Conservation (phyloP, 441 rosid genomes). For the Erodium trifolium region DNA sequence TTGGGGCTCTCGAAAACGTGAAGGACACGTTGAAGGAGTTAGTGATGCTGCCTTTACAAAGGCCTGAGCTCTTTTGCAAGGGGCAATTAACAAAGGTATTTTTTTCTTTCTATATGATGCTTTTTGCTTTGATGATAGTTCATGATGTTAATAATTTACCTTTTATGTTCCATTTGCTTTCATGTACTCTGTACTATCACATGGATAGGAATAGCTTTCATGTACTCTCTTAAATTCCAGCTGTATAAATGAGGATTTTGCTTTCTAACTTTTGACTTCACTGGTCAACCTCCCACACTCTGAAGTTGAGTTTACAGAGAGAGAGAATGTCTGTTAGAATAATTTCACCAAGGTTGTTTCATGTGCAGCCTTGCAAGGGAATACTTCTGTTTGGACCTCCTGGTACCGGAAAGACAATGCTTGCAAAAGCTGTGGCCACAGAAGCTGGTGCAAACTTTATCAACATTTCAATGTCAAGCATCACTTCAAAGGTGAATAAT, state of each 20-base stretch:
- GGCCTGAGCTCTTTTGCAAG: slow-evolving; percentile 96
- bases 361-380: slow-evolving; percentile 82
- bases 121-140: not conserved
- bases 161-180: not conserved
- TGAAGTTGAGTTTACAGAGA: not conserved
- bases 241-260: not conserved
- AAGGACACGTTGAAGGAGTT: slow-evolving; percentile 96
- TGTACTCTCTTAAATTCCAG: not conserved
- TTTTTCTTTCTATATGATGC: not conserved
- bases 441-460: slow-evolving; percentile 52
- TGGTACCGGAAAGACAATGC: slow-evolving; percentile 99
- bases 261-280: slow-evolving; percentile 1
- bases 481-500: slow-evolving; percentile 45
- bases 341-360: slow-evolving; percentile 4
- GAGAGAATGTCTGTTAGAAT: not conserved
- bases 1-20: slow-evolving; percentile 94
- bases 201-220: not conserved
- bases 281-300: not conserved
- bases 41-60: slow-evolving; percentile 99
- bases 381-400: slow-evolving; percentile 97
- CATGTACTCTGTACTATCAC: not conserved
- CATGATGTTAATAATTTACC: not conserved
- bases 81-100: slow-evolving; percentile 93
- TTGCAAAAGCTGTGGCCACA: slow-evolving; percentile 80
- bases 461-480: slow-evolving; percentile 98